phyloP scores from a whole-genome alignment of 2,329 filamentous ascomycete genomes.

The Aspergillus brasiliensis region DNA sequence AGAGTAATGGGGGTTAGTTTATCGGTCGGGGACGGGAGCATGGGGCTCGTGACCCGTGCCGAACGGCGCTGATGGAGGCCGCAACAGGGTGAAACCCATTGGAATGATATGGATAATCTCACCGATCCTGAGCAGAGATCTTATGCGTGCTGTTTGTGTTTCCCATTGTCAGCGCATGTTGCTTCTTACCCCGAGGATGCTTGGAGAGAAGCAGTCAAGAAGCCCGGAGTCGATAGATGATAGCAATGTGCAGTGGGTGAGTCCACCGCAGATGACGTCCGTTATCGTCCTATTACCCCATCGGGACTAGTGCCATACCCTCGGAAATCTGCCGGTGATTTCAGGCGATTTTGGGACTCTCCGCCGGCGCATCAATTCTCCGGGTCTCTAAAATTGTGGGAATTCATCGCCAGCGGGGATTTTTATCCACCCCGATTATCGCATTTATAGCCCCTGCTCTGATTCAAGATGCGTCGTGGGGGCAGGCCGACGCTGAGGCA shows the following conservation, averaged over 20 bases:
- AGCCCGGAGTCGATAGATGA: conserved; percentile 4
- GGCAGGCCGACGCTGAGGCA: conserved; percentile 53
- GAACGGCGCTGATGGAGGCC: background rate
- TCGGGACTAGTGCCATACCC: background rate
- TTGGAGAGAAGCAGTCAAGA: background rate
- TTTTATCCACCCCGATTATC: conserved; percentile 1
- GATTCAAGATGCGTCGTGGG: conserved; percentile 43
- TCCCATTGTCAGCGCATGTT: conserved; percentile 57
- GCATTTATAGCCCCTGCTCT: background rate
- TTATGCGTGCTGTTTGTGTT: conserved; percentile 65
- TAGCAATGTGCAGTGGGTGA: no score
- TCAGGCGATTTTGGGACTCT: background rate
- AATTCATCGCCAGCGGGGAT: conserved; percentile 12
- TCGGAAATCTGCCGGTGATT: background rate
- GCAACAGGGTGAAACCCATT: background rate
- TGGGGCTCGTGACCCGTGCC: background rate
- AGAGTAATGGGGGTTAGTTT: background rate
- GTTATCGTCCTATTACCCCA: background rate
- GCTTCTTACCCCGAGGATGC: conserved; percentile 7
- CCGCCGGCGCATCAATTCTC: conserved; percentile 20
- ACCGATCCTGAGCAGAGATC: conserved; percentile 85
- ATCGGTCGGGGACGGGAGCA: background rate
- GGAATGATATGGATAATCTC: conserved; percentile 29
- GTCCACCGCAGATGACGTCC: conserved; percentile 6
- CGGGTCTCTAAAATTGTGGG: conserved; percentile 22